Evolutionary conservation across 306 rosid species (phyloP), one percentile per base, ranked within the genome.

Genomic region (Betula pendula): DNA sequence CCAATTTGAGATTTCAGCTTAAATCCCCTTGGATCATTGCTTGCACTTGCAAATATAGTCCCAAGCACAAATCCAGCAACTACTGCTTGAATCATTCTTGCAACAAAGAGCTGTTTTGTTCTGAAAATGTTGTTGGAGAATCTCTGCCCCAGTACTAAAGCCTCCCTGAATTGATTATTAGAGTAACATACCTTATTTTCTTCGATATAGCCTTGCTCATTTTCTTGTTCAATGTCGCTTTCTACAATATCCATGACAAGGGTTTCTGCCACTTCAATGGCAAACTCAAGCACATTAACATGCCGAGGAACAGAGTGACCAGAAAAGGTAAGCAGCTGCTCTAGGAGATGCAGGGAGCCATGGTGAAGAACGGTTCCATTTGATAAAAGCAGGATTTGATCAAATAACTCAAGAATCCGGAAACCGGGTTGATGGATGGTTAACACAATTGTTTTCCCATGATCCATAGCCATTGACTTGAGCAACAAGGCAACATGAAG

Each of bases 51-150:
- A 65, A 93, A 93, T 77, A 93, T 85, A 24, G 89, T 85, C 24
- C 93, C 97, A 8, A 88, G 79, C 53, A 93, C 35, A 56, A 91
- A 81, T 44, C 97, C 96, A 51, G 86, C 93, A 53, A 88, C 75
- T 11, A 89, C 8, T 35, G 98, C 92, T 56, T 93, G 95, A 71
- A 89, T 83, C 70, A 84, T 88, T 68, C 93, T 87, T 17, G 90
- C 48, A 19, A 77, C 51, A 27, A 91, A 93, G 20, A 91, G 90
- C 66, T 83, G 77, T 63, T 71, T 83, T 55, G 87, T 88, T 75
- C 87, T 81, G 58, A 53, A 76, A 27, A 88, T 76, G 48, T 79
- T 85, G 56, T 55, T 76, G 68, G 68, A 76, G 66, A 88, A 85
- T 77, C 91, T 81, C 53, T 80, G 53, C 17, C 82, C 66, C 42